phyloP scores from a whole-genome alignment of 2,329 filamentous ascomycete species.

The Alternaria infectoria region DNA sequence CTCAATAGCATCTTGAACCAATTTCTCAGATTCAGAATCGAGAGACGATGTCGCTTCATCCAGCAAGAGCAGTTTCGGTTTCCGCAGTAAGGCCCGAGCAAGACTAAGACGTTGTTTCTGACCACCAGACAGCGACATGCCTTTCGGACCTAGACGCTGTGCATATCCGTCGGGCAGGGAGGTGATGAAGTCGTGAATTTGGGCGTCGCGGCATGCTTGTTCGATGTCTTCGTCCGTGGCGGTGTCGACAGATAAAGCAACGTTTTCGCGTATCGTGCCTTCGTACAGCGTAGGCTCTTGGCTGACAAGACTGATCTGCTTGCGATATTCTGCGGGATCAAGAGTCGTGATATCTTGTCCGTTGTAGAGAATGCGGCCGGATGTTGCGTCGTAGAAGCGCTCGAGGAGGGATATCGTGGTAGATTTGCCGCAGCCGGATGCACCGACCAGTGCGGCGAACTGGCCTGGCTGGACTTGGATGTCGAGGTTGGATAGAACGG shows the following conservation, averaged over 20 bases:
- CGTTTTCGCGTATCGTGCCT: conserved; percentile 51
- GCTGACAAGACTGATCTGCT: conserved; percentile 52
- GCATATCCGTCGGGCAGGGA: conserved; percentile 44
- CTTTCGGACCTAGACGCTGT: conserved; percentile 46
- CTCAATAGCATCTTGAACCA: conserved; percentile 46
- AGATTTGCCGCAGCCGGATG: conserved; percentile 73
- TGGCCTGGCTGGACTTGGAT: conserved; percentile 62
- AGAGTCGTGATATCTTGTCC: conserved; percentile 46
- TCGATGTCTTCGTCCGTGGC: conserved; percentile 40
- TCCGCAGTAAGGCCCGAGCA: conserved; percentile 41
- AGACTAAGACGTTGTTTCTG: conserved; percentile 46
- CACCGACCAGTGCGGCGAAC: conserved; percentile 73
- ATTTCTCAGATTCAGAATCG: conserved; percentile 44
- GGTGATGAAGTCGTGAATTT: conserved; percentile 49
- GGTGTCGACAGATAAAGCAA: conserved; percentile 41
- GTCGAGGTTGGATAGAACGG: conserved; percentile 59
- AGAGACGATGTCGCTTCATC: conserved; percentile 46
- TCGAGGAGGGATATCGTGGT: conserved; percentile 68
- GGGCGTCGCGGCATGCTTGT: conserved; percentile 42
- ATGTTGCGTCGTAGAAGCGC: conserved; percentile 72
- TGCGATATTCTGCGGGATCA: conserved; percentile 49
- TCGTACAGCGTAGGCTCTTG: conserved; percentile 57
- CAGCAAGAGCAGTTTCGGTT: conserved; percentile 41
- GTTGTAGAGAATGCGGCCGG: conserved; percentile 67
- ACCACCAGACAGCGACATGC: conserved; percentile 43